Percentiles rank a stretch among this genome's conserved stretches.
These are phyloP conservation scores for Fusarium xylarioides DNA, from an alignment of 2,329 filamentous ascomycete genomes.

Conservation along the genomic window DNA sequence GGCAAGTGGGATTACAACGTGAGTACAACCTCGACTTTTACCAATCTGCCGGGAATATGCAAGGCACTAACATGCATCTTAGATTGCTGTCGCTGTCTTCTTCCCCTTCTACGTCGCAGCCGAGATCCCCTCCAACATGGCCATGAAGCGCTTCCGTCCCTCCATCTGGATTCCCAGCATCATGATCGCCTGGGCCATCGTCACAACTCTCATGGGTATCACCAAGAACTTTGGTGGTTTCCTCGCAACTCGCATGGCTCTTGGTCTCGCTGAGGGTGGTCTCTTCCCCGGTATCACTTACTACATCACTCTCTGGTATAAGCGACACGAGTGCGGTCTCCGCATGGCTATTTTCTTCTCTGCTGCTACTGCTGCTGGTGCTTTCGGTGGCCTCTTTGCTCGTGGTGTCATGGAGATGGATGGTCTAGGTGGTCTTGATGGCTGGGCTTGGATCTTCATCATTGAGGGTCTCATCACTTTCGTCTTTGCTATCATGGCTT, in stretches of 20 bases:
- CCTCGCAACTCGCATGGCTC: constrained; percentile 57
- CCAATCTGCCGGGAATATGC: not conserved
- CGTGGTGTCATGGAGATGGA: constrained; percentile 68
- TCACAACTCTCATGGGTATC: constrained; percentile 60
- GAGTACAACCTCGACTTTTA: constrained; percentile 8
- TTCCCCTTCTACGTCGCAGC: constrained; percentile 63
- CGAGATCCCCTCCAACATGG: constrained; percentile 66
- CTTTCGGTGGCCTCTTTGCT: constrained; percentile 70
- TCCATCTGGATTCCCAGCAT: constrained; percentile 62
- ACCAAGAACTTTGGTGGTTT: constrained; percentile 60
- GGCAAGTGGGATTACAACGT: constrained; percentile 49
- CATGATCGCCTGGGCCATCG: constrained; percentile 61
- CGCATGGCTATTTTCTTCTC: constrained; percentile 70
- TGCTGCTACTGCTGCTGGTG: constrained; percentile 66
- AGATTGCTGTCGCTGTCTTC: constrained; percentile 59
- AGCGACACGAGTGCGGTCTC: constrained; percentile 66
- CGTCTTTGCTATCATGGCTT: constrained; percentile 54
- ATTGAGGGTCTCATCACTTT: constrained; percentile 66
- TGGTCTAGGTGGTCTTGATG: constrained; percentile 59
- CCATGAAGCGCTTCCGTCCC: constrained; percentile 63
- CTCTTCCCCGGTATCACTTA: constrained; percentile 71
- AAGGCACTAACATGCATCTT: constrained; percentile 9
- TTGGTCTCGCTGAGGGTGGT: constrained; percentile 64
- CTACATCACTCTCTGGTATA: constrained; percentile 68
- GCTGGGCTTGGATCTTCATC: constrained; percentile 86